Evolutionary conservation across 208 protist species (phyloP).

Genomic region (Trichomonas vaginalis): DNA sequence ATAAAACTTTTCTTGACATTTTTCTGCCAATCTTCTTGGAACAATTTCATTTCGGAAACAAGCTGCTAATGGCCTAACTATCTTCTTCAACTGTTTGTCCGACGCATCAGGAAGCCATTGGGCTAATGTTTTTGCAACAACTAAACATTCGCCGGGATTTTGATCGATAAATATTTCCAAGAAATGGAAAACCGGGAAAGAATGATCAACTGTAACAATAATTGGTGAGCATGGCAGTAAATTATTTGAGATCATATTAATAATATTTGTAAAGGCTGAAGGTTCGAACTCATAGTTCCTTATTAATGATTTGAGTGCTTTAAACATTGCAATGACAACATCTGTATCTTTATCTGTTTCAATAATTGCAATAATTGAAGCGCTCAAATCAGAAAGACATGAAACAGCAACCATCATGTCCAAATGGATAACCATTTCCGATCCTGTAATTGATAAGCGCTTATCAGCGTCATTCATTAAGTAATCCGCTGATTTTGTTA

Average conservation of each 20-base stretch:
- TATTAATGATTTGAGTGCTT: background rate
- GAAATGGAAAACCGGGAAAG: background rate
- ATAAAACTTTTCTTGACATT: background rate
- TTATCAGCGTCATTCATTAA: background rate
- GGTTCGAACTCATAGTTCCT: background rate
- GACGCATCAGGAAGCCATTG: background rate
- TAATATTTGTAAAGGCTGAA: background rate
- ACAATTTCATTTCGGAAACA: background rate
- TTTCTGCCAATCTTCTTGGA: background rate
- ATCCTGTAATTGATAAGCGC: background rate
- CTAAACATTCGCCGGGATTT: background rate
- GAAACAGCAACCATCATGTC: background rate
- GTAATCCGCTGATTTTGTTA: background rate
- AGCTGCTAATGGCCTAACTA: background rate
- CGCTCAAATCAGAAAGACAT: background rate
- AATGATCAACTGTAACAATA: background rate
- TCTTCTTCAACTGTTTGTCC: background rate
- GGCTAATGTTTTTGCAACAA: background rate
- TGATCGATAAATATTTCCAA: background rate
- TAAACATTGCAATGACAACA: background rate
- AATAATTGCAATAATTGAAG: background rate
- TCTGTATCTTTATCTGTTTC: background rate
- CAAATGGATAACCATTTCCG: background rate
- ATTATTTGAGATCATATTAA: background rate
- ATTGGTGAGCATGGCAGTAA: background rate